A percentile compares a stretch with the other conserved stretches of the same genome.
phyloP scores from a whole-genome alignment of 495 filamentous ascomycete species.

The Clavariopsis aquatica region DNA sequence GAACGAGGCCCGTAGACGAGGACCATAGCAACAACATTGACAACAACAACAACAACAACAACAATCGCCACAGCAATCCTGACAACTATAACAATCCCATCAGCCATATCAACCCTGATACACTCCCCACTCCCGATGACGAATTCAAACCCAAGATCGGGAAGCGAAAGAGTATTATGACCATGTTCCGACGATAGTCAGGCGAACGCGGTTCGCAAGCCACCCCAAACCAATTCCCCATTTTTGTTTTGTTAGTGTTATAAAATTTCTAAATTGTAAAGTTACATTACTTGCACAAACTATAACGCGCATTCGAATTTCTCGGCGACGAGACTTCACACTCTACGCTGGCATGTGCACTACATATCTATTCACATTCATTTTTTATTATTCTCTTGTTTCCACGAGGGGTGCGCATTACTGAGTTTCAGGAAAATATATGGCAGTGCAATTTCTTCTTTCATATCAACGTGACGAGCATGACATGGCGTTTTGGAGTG shows the following conservation, averaged over 20 bases:
- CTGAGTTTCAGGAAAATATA: neutral
- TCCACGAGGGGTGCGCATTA: neutral
- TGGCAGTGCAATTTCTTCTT: neutral
- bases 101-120: constrained; percentile 6
- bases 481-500: neutral
- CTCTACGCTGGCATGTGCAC: neutral
- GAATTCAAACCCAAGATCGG: constrained; percentile 25
- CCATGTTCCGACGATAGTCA: constrained; percentile 32
- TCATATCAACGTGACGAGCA: neutral
- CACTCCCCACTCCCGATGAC: constrained; percentile 31
- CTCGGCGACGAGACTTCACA: neutral
- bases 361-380: neutral
- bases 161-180: constrained; percentile 38
- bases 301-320: neutral
- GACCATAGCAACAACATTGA: too few species aligned
- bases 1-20: neutral
- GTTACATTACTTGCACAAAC: neutral
- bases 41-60: too few species aligned
- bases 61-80: too few species aligned
- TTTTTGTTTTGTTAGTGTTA: neutral
- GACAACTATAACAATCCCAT: too few species aligned
- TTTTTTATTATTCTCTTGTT: neutral
- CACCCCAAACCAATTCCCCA: neutral
- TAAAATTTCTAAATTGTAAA: neutral
- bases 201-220: neutral